A percentile compares a stretch with the other conserved stretches of the same genome.
These are phyloP conservation scores for Cyclotella kingstonii DNA, from an alignment of 108 stramenopile species.

Conservation along the genomic window DNA sequence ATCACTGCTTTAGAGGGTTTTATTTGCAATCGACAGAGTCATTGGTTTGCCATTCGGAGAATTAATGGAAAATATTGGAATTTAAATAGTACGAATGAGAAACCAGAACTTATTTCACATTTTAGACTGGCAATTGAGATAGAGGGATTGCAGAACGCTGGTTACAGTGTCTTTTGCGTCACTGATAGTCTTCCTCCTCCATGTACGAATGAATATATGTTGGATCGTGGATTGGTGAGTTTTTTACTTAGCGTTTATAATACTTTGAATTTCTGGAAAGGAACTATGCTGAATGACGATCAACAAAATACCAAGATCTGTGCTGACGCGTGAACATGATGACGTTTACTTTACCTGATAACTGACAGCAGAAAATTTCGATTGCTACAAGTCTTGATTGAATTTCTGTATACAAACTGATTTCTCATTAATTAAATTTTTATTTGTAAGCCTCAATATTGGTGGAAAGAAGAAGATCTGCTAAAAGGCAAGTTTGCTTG, in stretches of 20 bases:
- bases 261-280: no score
- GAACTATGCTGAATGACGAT: conserved; percentile 1
- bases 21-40: conserved; percentile 67
- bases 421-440: no score
- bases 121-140: conserved; percentile 76
- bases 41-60: conserved; percentile 90
- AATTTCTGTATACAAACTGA: no score
- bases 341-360: conserved; percentile 7
- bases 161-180: conserved; percentile 68
- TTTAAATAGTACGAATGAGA: conserved; percentile 69
- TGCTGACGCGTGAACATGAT: conserved; percentile 7
- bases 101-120: conserved; percentile 72
- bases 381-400: no score
- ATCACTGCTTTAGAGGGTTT: conserved; percentile 73
- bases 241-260: background rate
- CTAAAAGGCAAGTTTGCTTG: conserved; percentile 53
- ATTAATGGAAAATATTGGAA: conserved; percentile 86
- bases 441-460: conserved; percentile 46
- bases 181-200: conserved; percentile 42
- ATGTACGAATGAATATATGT: conserved; percentile 40
- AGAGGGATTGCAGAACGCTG: conserved; percentile 48
- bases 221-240: conserved; percentile 42
- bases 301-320: conserved; percentile 21
- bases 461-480: conserved; percentile 79
- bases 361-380: conserved; percentile 21